A percentile compares a stretch with the other conserved stretches of the same genome.
phyloP scores from a whole-genome alignment of 805 yeast genomes.

The Kodamaea fukazawae region DNA sequence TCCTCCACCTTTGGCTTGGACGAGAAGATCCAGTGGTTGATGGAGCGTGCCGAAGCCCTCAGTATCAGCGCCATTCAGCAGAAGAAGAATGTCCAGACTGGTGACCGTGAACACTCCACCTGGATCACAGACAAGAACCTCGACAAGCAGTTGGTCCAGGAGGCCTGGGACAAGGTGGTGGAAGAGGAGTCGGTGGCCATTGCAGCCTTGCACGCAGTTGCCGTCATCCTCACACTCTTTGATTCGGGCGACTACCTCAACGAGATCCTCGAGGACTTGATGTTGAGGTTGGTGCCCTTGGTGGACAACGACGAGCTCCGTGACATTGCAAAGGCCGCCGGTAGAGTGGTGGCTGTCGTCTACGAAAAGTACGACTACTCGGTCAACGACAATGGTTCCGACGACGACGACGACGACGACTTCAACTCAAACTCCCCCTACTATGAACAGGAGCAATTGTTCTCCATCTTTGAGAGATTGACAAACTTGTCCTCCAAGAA shows the following conservation, averaged over 20 bases:
- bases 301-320: conserved; percentile 40
- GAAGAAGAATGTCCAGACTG: conserved; percentile 34
- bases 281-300: conserved; percentile 40
- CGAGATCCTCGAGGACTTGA: conserved; percentile 38
- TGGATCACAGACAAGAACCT: conserved; percentile 32
- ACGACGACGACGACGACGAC: conserved; percentile 37
- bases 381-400: conserved; percentile 36
- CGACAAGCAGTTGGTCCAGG: conserved; percentile 34
- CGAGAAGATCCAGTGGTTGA: conserved; percentile 40
- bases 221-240: conserved; percentile 43
- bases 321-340: conserved; percentile 54
- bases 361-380: conserved; percentile 52
- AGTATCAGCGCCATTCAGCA: conserved; percentile 28
- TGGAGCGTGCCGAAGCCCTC: conserved; percentile 44
- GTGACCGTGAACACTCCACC: conserved; percentile 44
- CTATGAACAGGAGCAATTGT: conserved; percentile 49
- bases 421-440: conserved; percentile 50
- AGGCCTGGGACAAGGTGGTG: conserved; percentile 27
- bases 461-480: conserved; percentile 39
- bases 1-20: conserved; percentile 51
- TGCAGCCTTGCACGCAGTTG: conserved; percentile 47
- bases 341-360: conserved; percentile 52
- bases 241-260: conserved; percentile 43
- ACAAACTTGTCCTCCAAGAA: conserved; percentile 54
- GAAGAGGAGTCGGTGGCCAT: conserved; percentile 38